These are phyloP conservation scores for Pseudogymnoascus sp. DNA, from an alignment of 2,329 filamentous ascomycete genomes.

Conservation along the genomic window DNA sequence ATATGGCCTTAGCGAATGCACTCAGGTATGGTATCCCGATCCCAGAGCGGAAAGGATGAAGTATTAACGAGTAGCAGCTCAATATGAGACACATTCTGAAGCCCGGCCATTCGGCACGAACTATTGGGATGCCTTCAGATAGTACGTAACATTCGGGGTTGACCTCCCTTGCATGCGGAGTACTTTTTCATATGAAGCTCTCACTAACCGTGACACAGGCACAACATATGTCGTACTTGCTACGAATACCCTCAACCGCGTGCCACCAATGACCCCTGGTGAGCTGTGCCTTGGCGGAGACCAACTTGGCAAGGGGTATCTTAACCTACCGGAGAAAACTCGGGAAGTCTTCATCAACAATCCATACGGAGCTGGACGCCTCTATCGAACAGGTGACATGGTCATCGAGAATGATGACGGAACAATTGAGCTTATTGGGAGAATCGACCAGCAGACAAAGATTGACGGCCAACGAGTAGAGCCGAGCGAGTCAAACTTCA, in stretches of 20 bases:
- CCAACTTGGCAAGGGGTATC: slow-evolving; percentile 50
- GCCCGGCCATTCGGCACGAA: not conserved
- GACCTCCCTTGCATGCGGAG: slow-evolving; percentile 79
- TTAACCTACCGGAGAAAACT: slow-evolving; percentile 49
- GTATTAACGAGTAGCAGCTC: slow-evolving; percentile 4
- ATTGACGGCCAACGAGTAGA: slow-evolving; percentile 54
- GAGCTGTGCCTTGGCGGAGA: slow-evolving; percentile 31
- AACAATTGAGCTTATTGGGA: slow-evolving; percentile 51
- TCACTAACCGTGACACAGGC: slow-evolving; percentile 63
- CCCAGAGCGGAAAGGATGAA: slow-evolving; percentile 35
- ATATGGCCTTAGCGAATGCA: slow-evolving; percentile 85
- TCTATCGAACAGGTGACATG: slow-evolving; percentile 52
- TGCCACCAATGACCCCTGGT: not conserved
- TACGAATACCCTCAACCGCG: not conserved
- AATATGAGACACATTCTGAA: not conserved
- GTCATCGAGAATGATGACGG: slow-evolving; percentile 44
- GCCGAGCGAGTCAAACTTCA: slow-evolving; percentile 46
- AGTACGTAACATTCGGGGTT: slow-evolving; percentile 72
- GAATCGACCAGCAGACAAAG: slow-evolving; percentile 56
- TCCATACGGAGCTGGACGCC: slow-evolving; percentile 42
- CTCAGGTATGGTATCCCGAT: slow-evolving; percentile 44
- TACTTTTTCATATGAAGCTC: slow-evolving; percentile 52
- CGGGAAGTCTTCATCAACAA: slow-evolving; percentile 46
- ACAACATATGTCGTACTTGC: slow-evolving; percentile 57
- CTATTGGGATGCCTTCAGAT: slow-evolving; percentile 7